Conservation (phyloP, 2,329 filamentous ascomycete genomes). For the Nigrograna mackinnonii region DNA sequence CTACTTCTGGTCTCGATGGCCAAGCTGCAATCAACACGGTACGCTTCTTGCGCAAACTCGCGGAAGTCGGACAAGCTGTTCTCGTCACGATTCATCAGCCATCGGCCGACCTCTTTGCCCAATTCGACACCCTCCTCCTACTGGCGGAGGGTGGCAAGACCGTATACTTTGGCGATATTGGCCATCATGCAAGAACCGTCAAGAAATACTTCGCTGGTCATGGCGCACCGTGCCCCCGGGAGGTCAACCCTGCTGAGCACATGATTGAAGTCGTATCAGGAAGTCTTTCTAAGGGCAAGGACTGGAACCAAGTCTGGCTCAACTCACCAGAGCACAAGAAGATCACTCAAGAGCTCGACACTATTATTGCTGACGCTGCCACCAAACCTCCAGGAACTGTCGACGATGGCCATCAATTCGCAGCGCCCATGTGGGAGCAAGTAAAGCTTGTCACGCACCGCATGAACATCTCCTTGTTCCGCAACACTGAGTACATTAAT, state of each 20-base stretch:
- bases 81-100: conserved; percentile 88
- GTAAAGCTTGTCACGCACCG: conserved; percentile 22
- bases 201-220: conserved; percentile 53
- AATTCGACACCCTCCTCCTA: conserved; percentile 78
- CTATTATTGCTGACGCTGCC: conserved; percentile 41
- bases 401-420: conserved; percentile 44
- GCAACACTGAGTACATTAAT: conserved; percentile 28
- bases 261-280: conserved; percentile 77
- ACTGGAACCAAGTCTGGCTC: conserved; percentile 45
- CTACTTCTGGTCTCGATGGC: conserved; percentile 70
- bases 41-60: conserved; percentile 71
- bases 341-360: conserved; percentile 34
- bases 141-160: conserved; percentile 74
- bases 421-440: conserved; percentile 24
- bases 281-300: conserved; percentile 15
- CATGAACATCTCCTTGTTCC: conserved; percentile 23
- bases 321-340: conserved; percentile 36
- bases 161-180: conserved; percentile 82
- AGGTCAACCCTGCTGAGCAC: conserved; percentile 65
- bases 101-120: conserved; percentile 77
- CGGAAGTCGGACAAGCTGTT: conserved; percentile 76
- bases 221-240: conserved; percentile 59
- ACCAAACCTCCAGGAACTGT: conserved; percentile 36
- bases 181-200: conserved; percentile 68
- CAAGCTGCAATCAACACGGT: conserved; percentile 73